Base-by-base conservation (phyloP, 1,139 yeast genomes). In the Nakaseomyces uthaithaninus region DNA sequence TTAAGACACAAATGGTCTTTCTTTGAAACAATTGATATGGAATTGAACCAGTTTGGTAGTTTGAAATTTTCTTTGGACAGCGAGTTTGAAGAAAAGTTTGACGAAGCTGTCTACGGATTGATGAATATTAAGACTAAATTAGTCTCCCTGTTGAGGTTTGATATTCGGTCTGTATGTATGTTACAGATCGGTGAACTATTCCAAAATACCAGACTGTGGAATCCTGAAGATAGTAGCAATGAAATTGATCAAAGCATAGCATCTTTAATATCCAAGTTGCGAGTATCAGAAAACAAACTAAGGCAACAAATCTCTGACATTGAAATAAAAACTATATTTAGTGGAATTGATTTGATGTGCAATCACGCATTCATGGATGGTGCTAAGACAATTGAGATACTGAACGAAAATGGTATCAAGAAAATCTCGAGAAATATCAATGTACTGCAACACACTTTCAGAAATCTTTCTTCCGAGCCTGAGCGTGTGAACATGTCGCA, bases 391-490 rank as follows among this genome's bases (percentile, higher is more conserved):
- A 67, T 86, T 9, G 60, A 61, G 14, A 71, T 69, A 37, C 66
- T 84, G 52, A 83, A 82, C 55, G 62, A 64, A 15, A 73, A 74
- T 51, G 95, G 95, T 30, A 68, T 82, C 39, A 76, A 77, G 55
- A 75, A 78, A 51, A 66, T 85, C 47, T 64, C 77, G 44, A 70
- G 80, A 53, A 84, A 85, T 56, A 77, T 84, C 26, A 71, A 77
- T 42, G 80, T 84, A 0, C 62, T 85, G 37, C 94, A 83, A 61
- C 94, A 84, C 55, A 75, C 80, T 70, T 71, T 81, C 45, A 72
- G 86, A 50, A 77, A 76, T 45, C 68, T 83, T 17, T 71, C 76
- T 50, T 60, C 65, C 16, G 70, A 72, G 38, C 79, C 85, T 0
- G 72, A 73, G 38, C 64, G 66, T n/a, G 77, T 80, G 6, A 75